Percentiles rank a stretch among this genome's conserved stretches.
Evolutionary conservation across 2,329 filamentous ascomycete species (phyloP).

Genomic region (Bipolaris bicolor): DNA sequence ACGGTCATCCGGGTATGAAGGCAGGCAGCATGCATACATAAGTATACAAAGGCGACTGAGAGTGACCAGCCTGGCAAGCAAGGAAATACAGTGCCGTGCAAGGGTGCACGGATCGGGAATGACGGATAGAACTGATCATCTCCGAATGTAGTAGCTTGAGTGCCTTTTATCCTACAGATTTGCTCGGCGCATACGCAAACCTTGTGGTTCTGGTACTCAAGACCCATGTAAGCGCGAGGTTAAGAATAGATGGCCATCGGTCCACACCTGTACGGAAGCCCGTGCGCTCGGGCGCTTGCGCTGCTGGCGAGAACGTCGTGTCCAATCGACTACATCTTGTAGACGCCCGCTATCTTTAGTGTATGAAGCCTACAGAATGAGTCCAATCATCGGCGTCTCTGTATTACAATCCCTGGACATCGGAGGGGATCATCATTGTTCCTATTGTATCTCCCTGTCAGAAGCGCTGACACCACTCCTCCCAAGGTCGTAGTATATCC

Average conservation of each 20-base stretch:
- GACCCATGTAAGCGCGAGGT: constrained; percentile 9
- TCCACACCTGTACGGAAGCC: constrained; percentile 16
- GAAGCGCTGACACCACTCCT: constrained; percentile 38
- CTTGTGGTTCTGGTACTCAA: not conserved
- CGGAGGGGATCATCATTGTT: constrained; percentile 34
- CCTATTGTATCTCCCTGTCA: constrained; percentile 20
- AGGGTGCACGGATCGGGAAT: constrained; percentile 4
- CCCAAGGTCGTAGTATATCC: constrained; percentile 24
- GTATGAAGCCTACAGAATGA: constrained; percentile 16
- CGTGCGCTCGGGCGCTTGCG: constrained; percentile 24
- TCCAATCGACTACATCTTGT: constrained; percentile 29
- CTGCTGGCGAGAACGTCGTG: constrained; percentile 6
- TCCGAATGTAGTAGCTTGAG: not conserved
- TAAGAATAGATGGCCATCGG: constrained; percentile 24
- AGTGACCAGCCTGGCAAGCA: not conserved
- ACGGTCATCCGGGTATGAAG: not conserved
- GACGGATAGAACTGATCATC: not conserved
- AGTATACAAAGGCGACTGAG: not conserved
- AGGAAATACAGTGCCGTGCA: not conserved
- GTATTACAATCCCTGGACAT: constrained; percentile 18
- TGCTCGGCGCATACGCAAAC: constrained; percentile 17
- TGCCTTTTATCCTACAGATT: not conserved
- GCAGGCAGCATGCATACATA: not conserved
- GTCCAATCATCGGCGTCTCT: constrained; percentile 30
- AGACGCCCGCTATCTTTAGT: constrained; percentile 32